Conservation (phyloP, 441 rosid genomes). For the Mallotus repandus region DNA sequence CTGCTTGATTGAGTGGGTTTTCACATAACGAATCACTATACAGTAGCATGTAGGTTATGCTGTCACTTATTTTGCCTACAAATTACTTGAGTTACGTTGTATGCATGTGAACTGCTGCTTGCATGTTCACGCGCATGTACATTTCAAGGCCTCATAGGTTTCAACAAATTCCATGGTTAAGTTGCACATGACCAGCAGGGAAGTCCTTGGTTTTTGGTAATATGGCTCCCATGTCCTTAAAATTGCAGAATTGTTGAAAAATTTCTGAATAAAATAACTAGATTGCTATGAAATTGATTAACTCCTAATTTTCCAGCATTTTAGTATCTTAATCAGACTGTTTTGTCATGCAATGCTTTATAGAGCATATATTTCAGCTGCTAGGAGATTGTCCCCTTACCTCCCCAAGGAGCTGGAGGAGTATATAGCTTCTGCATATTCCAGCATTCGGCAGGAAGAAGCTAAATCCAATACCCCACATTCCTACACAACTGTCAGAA, state of each 20-base stretch:
- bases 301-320: background rate
- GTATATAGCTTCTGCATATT: constrained; percentile 91
- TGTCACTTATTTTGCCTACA: constrained; percentile 1
- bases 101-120: background rate
- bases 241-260: background rate
- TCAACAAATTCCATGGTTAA: background rate
- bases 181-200: constrained; percentile 2
- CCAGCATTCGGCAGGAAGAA: constrained; percentile 95
- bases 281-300: too few relatives aligned
- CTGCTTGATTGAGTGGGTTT: background rate
- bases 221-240: background rate
- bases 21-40: background rate
- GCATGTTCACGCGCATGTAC: background rate
- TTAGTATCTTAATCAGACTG: constrained; percentile 7
- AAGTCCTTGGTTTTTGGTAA: constrained; percentile 4
- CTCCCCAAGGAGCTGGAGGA: constrained; percentile 92
- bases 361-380: constrained; percentile 96
- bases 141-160: background rate
- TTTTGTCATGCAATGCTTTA: constrained; percentile 20
- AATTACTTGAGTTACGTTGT: background rate
- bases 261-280: too few relatives aligned
- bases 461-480: constrained; percentile 88
- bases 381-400: constrained; percentile 81
- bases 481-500: constrained; percentile 95
- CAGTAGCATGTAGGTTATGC: background rate